phyloP scores from a whole-genome alignment of 106 monocot genomes.

The Alisma plantagoaquatica region DNA sequence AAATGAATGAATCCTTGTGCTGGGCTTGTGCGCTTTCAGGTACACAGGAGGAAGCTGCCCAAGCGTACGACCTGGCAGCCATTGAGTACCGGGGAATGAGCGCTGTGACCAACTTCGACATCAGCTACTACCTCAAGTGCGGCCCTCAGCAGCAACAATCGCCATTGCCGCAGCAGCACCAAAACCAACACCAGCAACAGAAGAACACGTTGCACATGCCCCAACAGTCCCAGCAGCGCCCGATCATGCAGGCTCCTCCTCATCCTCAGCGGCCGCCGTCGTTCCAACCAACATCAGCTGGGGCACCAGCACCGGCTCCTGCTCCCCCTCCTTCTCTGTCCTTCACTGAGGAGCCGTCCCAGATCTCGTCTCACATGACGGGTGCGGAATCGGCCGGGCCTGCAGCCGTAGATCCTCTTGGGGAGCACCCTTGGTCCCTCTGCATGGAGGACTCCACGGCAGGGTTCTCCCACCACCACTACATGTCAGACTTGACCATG shows the following conservation, averaged over 20 bases:
- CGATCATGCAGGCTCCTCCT: neutral
- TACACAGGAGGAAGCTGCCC: conserved; percentile 91
- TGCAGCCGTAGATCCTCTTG: neutral
- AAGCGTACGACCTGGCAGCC: conserved; percentile 83
- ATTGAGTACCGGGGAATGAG: conserved; percentile 63
- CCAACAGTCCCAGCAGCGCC: neutral
- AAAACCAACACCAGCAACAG: neutral
- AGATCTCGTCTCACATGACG: neutral
- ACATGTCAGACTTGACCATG: neutral
- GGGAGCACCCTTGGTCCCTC: conserved; percentile 21
- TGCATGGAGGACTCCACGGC: conserved; percentile 20
- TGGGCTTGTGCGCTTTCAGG: too few relatives aligned
- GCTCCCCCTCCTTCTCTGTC: neutral
- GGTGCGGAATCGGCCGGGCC: conserved; percentile 2
- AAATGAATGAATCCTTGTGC: too few relatives aligned
- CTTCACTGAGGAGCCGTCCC: too few relatives aligned
- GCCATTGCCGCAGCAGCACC: neutral
- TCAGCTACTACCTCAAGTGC: conserved; percentile 43
- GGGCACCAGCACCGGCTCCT: neutral
- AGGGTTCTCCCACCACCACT: conserved; percentile 8
- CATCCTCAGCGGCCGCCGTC: neutral
- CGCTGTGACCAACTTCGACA: conserved; percentile 90
- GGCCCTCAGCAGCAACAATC: conserved; percentile 3
- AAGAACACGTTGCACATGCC: neutral
- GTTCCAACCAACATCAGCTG: neutral